A percentile compares a stretch with the other conserved stretches of the same genome.
Evolutionary conservation across 805 yeast genomes (phyloP).

Genomic region (Maudiozyma bulderi): DNA sequence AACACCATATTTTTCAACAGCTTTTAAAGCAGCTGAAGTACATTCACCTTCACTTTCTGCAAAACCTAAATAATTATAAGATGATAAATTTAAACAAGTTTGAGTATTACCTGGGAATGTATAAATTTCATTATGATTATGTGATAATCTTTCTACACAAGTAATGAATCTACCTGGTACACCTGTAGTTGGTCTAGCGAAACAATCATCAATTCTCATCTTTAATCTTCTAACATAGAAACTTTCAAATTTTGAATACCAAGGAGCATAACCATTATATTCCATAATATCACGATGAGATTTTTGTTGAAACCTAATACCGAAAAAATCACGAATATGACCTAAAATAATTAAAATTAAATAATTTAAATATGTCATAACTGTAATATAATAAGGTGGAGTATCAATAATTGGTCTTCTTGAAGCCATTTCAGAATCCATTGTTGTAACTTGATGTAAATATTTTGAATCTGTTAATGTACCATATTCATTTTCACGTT

Average conservation of each 20-base stretch:
- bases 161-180: slow-evolving; percentile 91
- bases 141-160: slow-evolving; percentile 69
- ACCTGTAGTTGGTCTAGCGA: slow-evolving; percentile 92
- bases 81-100: slow-evolving; percentile 75
- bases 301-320: slow-evolving; percentile 59
- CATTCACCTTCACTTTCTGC: slow-evolving; percentile 92
- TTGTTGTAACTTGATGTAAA: slow-evolving; percentile 51
- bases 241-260: slow-evolving; percentile 87
- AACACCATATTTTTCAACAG: slow-evolving; percentile 63
- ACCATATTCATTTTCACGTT: slow-evolving; percentile 64
- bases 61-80: slow-evolving; percentile 92
- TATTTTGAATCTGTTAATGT: slow-evolving; percentile 53
- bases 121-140: slow-evolving; percentile 54
- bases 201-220: slow-evolving; percentile 85
- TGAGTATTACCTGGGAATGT: slow-evolving; percentile 66
- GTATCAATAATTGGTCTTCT: slow-evolving; percentile 63
- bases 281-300: slow-evolving; percentile 60
- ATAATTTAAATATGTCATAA: slow-evolving; percentile 80
- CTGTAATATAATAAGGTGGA: slow-evolving; percentile 71
- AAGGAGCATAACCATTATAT: slow-evolving; percentile 87
- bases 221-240: slow-evolving; percentile 91
- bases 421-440: slow-evolving; percentile 41
- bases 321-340: slow-evolving; percentile 81
- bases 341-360: slow-evolving; percentile 80
- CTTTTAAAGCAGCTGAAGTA: slow-evolving; percentile 62